Conservation (phyloP, 345 rosid genomes). For the Populus pruinosa region DNA sequence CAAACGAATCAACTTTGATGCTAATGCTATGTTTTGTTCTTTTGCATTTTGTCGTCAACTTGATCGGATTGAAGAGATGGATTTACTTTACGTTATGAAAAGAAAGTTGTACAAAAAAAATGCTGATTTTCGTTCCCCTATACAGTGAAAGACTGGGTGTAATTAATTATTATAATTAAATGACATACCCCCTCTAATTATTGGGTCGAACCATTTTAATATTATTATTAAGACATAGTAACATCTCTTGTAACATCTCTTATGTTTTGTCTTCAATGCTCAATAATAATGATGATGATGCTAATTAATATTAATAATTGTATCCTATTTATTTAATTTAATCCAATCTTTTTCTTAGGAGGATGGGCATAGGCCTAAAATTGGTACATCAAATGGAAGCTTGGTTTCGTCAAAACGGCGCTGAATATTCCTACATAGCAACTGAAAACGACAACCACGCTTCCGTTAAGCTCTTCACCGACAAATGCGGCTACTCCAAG, state of each 20-base stretch:
- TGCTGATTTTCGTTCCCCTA: background rate
- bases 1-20: background rate
- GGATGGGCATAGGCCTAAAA: slow-evolving; percentile 86
- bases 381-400: slow-evolving; percentile 63
- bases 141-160: background rate
- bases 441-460: slow-evolving; percentile 89
- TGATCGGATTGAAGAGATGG: background rate
- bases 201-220: background rate
- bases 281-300: background rate
- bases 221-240: background rate
- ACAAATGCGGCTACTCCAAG: slow-evolving; percentile 80
- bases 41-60: background rate
- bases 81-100: background rate
- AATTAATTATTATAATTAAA: background rate
- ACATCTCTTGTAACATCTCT: too few species aligned
- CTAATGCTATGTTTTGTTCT: background rate
- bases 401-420: slow-evolving; percentile 80
- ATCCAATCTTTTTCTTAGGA: slow-evolving; percentile 33
- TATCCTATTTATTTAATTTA: background rate
- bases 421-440: slow-evolving; percentile 85
- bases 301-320: background rate
- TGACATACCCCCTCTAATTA: background rate
- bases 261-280: background rate
- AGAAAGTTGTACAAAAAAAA: background rate
- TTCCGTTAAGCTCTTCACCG: slow-evolving; percentile 81